Base-by-base conservation (phyloP, 2,329 filamentous ascomycete genomes). In the Blumeria graminis region DNA sequence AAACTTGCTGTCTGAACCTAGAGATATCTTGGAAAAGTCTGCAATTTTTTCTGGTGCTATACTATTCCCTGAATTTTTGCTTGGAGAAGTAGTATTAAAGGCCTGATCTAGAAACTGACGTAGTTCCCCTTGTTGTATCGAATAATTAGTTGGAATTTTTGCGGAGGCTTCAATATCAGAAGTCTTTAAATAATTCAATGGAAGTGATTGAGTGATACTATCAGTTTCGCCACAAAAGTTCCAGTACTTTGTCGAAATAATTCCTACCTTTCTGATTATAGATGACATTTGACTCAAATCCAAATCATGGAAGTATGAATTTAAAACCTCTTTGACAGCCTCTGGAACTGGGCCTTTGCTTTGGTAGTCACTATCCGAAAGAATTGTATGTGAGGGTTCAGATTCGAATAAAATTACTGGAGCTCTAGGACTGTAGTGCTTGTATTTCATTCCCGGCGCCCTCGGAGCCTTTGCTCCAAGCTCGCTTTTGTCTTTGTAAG, bases 401-500 rank as follows among this genome's bases (percentile, higher is more conserved):
- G 76, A 69, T 66, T 94, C 86, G 65, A 88, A 94, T 1, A 96
- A 72, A 13, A 94, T 72, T 1, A 98, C 89, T 50, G 76, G 80
- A 0, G 92, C 93, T 67, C 82, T 86, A 0, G 92, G 92, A 46
- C 89, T 94, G 65, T 98, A 98, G 67, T 98, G 92, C 66, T 92
- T 86, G 68, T 98, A 98, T 70, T 98, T 98, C 92, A 98, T 98
- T 0, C 92, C 92, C 0, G 92, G 92, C 0, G 92, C 92, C 57
- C 86, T 76, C 0, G 92, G 92, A 9, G 76, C 75, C n/a, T 60
- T 71, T 55, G 76, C 78, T 5, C 77, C 82, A 18, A 77, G 74
- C 63, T 86, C 78, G 14, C 79, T 78, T 57, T 76, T 75, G 63
- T 94, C 87, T 65, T 82, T 80, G 68, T 95, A 96, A 10, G 78